Conservation (phyloP, 192 early-diverging fungal species). For the Mortierella hygrophila region DNA sequence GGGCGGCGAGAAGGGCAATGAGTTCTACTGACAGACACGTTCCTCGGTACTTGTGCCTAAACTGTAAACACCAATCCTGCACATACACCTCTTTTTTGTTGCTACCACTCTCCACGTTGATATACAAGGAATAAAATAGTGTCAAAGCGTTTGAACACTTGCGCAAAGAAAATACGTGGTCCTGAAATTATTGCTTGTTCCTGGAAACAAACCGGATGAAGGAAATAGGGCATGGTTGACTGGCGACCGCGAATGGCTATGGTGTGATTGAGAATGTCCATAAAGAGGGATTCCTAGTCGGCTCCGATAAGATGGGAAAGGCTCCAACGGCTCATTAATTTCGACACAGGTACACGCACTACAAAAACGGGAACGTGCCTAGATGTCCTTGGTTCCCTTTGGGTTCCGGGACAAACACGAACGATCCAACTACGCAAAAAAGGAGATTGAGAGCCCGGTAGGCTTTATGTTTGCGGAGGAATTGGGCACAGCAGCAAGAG, state of each 20-base stretch:
- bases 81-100: too few relatives aligned
- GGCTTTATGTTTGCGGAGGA: too few relatives aligned
- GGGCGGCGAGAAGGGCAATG: constrained; percentile 26
- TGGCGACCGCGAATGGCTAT: background rate
- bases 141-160: constrained; percentile 2
- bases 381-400: background rate
- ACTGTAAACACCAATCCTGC: background rate
- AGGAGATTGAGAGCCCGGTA: background rate
- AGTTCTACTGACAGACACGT: constrained; percentile 37
- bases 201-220: background rate
- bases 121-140: background rate
- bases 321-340: background rate
- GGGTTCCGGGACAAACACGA: background rate
- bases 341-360: background rate
- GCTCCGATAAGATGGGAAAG: background rate
- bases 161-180: background rate
- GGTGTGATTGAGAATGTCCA: background rate
- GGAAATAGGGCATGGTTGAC: background rate
- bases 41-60: background rate
- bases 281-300: background rate
- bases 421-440: background rate
- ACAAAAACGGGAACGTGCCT: background rate
- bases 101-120: background rate
- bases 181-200: background rate
- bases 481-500: too few relatives aligned